Evolutionary conservation across 306 rosid genomes (phyloP), one percentile per base, ranked within the genome.

Genomic region (Luffa acutangula): DNA sequence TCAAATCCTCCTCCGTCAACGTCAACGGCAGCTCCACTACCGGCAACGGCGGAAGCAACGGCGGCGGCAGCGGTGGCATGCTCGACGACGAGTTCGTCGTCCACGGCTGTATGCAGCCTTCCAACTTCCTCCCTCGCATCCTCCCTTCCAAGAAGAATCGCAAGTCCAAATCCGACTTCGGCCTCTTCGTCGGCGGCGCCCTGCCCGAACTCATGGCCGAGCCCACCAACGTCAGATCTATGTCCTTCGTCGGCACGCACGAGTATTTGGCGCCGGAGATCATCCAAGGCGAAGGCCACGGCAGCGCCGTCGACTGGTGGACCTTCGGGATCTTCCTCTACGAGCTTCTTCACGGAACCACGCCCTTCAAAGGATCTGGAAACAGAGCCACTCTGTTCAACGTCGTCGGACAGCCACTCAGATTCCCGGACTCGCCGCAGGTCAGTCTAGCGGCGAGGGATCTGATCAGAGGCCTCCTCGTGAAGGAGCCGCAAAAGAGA

Each of bases 221-320:
- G 79, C 91, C 91, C 20, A 88, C 91, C 13, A 33, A 82, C 1
- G 91, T 86, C 5, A 79, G 89, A 42, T 88, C 91, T 0, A 85
- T 85, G 91, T 88, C 91, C 53, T 88, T 85, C 0, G 91, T 88
- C 1, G 91, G 91, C 62, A 88, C 91, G 0, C 91, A 85, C 33
- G 91, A 88, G 64, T 88, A 88, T 73, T 83, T 88, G 2, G 91
- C 91, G 20, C 90, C 90, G 14, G 90, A 87, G 73, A 87, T 87
- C 2, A 85, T 87, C 79, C 84, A 83, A 73, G 89, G 91, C 33
- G 91, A 88, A 78, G 89, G 91, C 7, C 91, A 88, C 57, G 91
- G 91, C 63, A 88, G 91, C 63, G 91, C 91, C 52, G 91, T 88
- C 11, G 91, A 88, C 42, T 85, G 89, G 91, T 88, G 91, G 91